Evolutionary conservation across 2,329 filamentous ascomycete species (phyloP), one percentile per base, ranked within the genome.

Genomic region (Penicillium glabrum): DNA sequence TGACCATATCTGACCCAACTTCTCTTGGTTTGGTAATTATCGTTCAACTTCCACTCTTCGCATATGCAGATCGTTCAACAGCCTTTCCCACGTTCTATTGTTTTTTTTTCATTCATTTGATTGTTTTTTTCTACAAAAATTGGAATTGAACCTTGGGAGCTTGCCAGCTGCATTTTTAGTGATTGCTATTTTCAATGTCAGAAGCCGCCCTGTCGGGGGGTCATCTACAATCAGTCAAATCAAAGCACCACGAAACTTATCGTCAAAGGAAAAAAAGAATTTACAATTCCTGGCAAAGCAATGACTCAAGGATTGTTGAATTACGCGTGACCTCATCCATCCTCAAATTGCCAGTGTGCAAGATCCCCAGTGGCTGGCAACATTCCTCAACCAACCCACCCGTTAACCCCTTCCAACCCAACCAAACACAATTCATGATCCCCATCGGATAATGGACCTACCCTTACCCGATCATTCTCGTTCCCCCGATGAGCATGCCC

Each of bases 301-400:
- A 21, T 23, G 21, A 14, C 6, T 23, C 39, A 41, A 41, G 4
- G 11, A 23, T 23, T 5, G 5, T 41, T 41, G 3, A 39, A 19
- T 9, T 4, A 19, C n/a, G 35, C 39, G n/a, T 48, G 23, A 26
- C 16, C 23, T 37, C 35, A 33, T 35, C 39, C 10, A 21, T 35
- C 21, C 9, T 21, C 23, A 6, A 55, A 29, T 11, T 26, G 13
- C 11, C n/a, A 26, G 26, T 48, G 10, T 48, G 29, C 61, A 54
- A 58, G 35, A 43, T 44, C 51, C 39, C 31, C 51, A 16, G 59
- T 60, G 59, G 61, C 55, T 60, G 59, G 57, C 49, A 58, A 51
- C 62, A 64, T 64, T 64, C 62, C 50, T 37, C 33, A 27, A 11
- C 23, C 47, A 16, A 26, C 27, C 33, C 46, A 35, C 21, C 33